Base-by-base conservation (phyloP, 306 rosid species). In the Glycine tomentella region DNA sequence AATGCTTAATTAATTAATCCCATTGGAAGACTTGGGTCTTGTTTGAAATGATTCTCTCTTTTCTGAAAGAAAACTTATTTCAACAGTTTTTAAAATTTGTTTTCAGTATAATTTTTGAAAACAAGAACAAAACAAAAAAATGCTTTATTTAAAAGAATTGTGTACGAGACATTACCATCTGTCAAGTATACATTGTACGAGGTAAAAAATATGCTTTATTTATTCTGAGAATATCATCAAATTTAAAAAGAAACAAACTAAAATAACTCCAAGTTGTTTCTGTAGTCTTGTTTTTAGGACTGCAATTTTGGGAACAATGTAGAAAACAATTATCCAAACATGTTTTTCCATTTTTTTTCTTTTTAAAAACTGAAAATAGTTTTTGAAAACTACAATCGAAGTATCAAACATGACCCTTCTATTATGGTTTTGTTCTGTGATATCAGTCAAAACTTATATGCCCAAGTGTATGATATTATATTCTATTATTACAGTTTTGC, bases 401-500 rank as follows among this genome's bases (percentile, higher is more conserved):
- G 46, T 33, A 33, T 34, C 14, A 34, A 34, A 13, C 46, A 34
- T 5, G 68, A 33, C 38, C 16, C 33, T 33, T 33, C 44, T 31
- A 33, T 31, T 31, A 62, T 12, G 70, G 42, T 61, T 49, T 52
- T 61, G n/a, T 61, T 72, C 3, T n/a, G 46, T 72, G 20, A 45
- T n/a, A 71, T 71, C 20, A 20, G 20, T 20, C 20, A 20, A 20
- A 20, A 20, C 20, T 20, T 20, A 20, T 20, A 20, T 20, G 20
- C 20, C 49, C 16, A 5, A 53, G 50, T 62, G 11, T 53, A 64
- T 59, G 52, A n/a, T 36, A 69, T 79, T 58, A 49, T 58, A 34
- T 63, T 82, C 56, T 61, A 45, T 62, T 52, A 52, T 62, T 77
- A 34, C 40, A 17, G 53, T 52, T 77, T 79, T 75, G 55, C 50